Conservation (phyloP, 305 asterid species). For the Stenogyne calaminthoides region DNA sequence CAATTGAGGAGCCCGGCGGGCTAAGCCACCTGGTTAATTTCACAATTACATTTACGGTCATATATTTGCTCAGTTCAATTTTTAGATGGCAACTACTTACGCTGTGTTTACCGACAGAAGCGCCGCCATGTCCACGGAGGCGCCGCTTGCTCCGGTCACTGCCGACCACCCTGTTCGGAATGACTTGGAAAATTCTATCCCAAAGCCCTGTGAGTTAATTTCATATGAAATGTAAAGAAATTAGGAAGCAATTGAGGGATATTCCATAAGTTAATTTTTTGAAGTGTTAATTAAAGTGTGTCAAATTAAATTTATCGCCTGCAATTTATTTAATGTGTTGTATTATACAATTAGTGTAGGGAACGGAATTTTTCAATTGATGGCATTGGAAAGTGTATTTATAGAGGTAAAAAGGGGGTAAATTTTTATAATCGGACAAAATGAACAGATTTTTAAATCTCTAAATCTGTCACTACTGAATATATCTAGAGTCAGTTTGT, state of each 20-base stretch:
- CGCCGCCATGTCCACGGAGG: constrained; percentile 58
- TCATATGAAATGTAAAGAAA: too few species aligned
- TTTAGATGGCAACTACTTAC: background rate
- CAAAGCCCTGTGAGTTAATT: constrained; percentile 90
- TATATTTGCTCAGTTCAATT: background rate
- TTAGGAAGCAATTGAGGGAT: too few species aligned
- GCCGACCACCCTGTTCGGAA: constrained; percentile 55
- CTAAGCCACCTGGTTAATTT: too few species aligned
- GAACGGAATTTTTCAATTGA: background rate
- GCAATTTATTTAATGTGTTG: background rate
- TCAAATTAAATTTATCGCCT: too few species aligned
- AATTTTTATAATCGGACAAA: too few species aligned
- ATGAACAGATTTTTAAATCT: too few species aligned
- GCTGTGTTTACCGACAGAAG: constrained; percentile 40
- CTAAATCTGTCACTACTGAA: too few species aligned
- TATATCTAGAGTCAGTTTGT: too few species aligned
- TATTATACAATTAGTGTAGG: background rate
- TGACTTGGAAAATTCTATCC: constrained; percentile 71
- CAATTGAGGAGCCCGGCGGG: too few species aligned
- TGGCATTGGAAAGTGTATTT: background rate
- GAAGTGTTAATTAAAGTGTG: too few species aligned
- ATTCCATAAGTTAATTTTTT: too few species aligned
- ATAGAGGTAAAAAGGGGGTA: background rate
- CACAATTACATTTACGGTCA: too few species aligned
- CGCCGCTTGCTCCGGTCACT: constrained; percentile 82